Percentiles rank a stretch among this genome's conserved stretches.
Evolutionary conservation across 2,329 filamentous ascomycete species (phyloP).

Genomic region (Clonostachys byssicola): DNA sequence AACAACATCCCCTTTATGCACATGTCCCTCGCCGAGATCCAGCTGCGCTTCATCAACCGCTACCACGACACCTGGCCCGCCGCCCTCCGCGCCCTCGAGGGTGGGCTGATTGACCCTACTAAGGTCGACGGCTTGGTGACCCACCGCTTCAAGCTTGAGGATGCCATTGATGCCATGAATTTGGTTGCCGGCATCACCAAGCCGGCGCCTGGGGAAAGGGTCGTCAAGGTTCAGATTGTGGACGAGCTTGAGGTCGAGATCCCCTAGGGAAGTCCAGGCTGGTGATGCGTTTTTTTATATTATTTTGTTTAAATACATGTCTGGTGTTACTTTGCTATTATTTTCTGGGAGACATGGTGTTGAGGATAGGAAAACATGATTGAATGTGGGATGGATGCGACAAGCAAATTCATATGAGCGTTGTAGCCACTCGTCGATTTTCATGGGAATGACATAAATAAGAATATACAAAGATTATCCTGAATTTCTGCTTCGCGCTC

Average conservation of each 20-base stretch:
- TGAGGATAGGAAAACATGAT: too few species aligned
- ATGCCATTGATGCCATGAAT: neutral
- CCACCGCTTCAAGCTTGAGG: neutral
- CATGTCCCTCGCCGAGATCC: conserved; percentile 55
- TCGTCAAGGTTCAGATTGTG: neutral
- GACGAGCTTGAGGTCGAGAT: neutral
- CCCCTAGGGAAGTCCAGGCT: too few species aligned
- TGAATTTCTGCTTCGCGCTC: too few species aligned
- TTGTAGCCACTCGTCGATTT: too few species aligned
- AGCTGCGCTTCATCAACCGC: conserved; percentile 67
- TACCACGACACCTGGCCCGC: conserved; percentile 57
- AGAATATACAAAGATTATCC: too few species aligned
- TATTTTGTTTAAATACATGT: too few species aligned
- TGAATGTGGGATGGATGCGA: too few species aligned
- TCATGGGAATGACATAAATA: too few species aligned
- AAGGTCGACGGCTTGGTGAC: neutral
- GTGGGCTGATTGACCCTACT: conserved; percentile 47
- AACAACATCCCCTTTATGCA: conserved; percentile 54
- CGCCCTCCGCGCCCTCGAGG: conserved; percentile 55
- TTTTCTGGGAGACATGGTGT: too few species aligned
- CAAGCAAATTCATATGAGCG: too few species aligned
- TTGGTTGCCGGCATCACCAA: neutral
- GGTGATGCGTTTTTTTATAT: too few species aligned
- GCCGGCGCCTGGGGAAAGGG: neutral
- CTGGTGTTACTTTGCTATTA: too few species aligned